Evolutionary conservation across 108 stramenopile genomes (phyloP).

Genomic region (Chaetoceros tenuissimus): DNA sequence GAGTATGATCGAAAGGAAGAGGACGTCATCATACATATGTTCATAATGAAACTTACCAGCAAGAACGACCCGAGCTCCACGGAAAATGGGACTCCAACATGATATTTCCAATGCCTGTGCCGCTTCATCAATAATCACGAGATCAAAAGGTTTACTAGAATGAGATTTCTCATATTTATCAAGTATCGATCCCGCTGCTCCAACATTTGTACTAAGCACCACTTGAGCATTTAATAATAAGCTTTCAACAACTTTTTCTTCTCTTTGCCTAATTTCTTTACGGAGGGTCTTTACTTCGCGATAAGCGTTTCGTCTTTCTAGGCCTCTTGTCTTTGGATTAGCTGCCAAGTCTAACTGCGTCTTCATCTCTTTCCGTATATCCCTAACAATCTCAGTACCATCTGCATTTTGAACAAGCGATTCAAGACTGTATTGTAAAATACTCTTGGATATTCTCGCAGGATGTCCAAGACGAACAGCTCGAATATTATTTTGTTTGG

Average conservation of each 20-base stretch:
- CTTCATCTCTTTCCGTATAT: conserved; percentile 80
- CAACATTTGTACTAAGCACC: conserved; percentile 85
- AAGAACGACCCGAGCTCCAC: conserved; percentile 75
- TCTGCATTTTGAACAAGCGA: conserved; percentile 81
- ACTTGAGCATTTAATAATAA: conserved; percentile 72
- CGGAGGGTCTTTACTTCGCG: conserved; percentile 65
- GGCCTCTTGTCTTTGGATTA: conserved; percentile 27
- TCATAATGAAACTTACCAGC: no score
- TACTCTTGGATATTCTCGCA: conserved; percentile 74
- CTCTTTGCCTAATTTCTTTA: conserved; percentile 80
- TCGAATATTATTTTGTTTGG: conserved; percentile 24
- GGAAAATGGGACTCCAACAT: conserved; percentile 89
- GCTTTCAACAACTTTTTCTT: conserved; percentile 80
- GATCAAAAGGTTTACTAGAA: conserved; percentile 70
- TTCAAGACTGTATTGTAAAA: conserved; percentile 85
- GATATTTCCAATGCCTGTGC: conserved; percentile 95
- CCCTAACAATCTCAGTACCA: conserved; percentile 91
- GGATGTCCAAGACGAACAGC: conserved; percentile 94
- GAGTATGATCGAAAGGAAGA: conserved; percentile 28
- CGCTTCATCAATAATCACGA: conserved; percentile 98
- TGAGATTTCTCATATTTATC: conserved; percentile 30
- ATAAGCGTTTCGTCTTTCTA: conserved; percentile 52
- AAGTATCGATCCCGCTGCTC: conserved; percentile 59
- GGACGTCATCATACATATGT: conserved; percentile 5
- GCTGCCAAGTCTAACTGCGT: conserved; percentile 40